Evolutionary conservation across 1,284 basidiomycete species (phyloP).

Genomic region (Athelia sp.): DNA sequence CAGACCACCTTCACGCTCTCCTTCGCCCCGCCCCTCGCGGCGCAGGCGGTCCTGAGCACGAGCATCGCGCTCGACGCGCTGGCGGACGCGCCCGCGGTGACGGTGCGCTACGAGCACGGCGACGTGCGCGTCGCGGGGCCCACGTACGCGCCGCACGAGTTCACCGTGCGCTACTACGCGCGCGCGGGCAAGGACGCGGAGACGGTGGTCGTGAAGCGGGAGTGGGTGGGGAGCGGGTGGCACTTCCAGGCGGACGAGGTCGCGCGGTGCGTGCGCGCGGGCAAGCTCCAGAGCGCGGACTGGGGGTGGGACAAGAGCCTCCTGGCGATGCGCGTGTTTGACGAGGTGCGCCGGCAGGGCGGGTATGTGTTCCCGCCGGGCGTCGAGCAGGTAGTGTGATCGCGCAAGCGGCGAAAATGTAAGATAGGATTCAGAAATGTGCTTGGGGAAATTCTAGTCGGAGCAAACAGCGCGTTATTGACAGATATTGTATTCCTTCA

Average conservation of each 20-base stretch:
- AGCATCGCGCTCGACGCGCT: conserved; percentile 44
- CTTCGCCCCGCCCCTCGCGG: conserved; percentile 51
- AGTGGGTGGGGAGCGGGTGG: conserved; percentile 61
- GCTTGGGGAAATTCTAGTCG: no score
- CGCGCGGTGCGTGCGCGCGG: conserved; percentile 72
- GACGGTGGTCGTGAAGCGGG: conserved; percentile 51
- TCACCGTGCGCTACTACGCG: conserved; percentile 58
- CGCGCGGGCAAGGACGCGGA: conserved; percentile 41
- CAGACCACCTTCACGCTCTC: conserved; percentile 74
- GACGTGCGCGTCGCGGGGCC: conserved; percentile 58
- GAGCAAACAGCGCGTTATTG: no score
- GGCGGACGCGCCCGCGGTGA: conserved; percentile 41
- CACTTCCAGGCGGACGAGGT: conserved; percentile 84
- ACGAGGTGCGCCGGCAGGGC: conserved; percentile 75
- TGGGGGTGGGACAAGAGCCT: conserved; percentile 78
- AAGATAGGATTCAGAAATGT: no score
- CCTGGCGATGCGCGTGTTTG: conserved; percentile 77
- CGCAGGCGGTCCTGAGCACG: conserved; percentile 65
- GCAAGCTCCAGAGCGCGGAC: conserved; percentile 66
- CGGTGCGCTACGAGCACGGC: conserved; percentile 66
- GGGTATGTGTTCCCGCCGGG: conserved; percentile 41
- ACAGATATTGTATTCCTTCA: no score
- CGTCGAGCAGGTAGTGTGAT: conserved; percentile 37
- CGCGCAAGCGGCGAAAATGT: no score
- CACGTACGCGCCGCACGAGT: conserved; percentile 59